Evolutionary conservation across 192 early-diverging fungal genomes (phyloP).

Genomic region (Coemansia sp.): DNA sequence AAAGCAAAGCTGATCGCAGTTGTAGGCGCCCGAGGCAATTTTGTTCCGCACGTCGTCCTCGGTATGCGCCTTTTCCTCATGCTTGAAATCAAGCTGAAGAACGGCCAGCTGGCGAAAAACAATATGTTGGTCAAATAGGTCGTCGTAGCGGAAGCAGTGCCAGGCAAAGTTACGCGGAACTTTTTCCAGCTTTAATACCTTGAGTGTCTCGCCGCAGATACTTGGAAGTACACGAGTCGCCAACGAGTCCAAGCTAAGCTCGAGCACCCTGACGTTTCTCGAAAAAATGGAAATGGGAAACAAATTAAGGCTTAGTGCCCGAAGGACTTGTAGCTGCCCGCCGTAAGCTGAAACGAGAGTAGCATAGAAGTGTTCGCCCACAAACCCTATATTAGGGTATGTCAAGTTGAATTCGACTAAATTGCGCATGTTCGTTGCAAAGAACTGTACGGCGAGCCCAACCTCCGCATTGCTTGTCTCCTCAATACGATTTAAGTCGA

Average conservation of each 20-base stretch:
- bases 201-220: background rate
- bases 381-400: background rate
- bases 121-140: background rate
- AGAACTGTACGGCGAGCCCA: background rate
- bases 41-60: background rate
- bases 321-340: background rate
- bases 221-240: background rate
- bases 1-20: background rate
- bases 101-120: background rate
- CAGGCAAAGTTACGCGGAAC: background rate
- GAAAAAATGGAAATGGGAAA: background rate
- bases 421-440: background rate
- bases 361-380: background rate
- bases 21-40: background rate
- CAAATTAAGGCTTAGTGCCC: background rate
- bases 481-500: no score
- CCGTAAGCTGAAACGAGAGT: background rate
- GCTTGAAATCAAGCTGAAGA: background rate
- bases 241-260: background rate
- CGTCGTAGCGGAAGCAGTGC: background rate
- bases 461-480: background rate
- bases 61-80: background rate
- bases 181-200: background rate
- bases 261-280: background rate
- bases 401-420: background rate